Evolutionary conservation across 768 basidiomycete genomes (phyloP), one percentile per base, ranked within the genome.

Genomic region (Tricholoma flavovirens): DNA sequence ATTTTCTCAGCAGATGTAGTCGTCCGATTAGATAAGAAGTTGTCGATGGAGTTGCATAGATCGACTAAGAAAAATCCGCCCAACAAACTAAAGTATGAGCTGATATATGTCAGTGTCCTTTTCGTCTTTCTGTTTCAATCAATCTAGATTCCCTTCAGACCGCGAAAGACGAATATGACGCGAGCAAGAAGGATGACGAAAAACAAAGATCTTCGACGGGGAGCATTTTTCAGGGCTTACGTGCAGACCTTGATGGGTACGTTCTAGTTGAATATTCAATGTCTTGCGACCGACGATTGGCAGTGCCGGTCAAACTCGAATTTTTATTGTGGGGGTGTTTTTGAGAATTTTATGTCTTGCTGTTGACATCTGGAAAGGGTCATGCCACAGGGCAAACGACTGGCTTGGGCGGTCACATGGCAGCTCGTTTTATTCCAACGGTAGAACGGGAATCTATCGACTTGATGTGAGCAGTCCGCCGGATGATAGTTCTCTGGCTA

Each of bases 41-140:
- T 88, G 49, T 75, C 81, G 1, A 68, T 74, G 8, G 96, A 98
- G 68, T 74, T 98, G 32, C 80, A 88, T 57, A 78, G 96, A 56
- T 90, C 93, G 0, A 99, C 95, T 10, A 98, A 98, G 80, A 99
- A 99, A 76, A 86, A 90, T 54, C 89, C 92, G 0, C 96, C 96
- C 0, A 73, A 71, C 4, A 80, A 75, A 51, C 80, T 94, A 66
- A 84, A 78, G 54, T 88, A 90, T 54, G 83, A 89, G 61, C 76
- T 99, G 11, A 92, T 99, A 38, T 98, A 91, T 73, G 88, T 90
- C 52, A 59, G 83, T 68, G 21, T 8, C 49, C 36, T 32, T 21
- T 17, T 53, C 14, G 26, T 49, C 9, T 62, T 46, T 12, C 30
- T 10, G 33, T n/a, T 12, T 14, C 49, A 8, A 9, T 30, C 12